phyloP scores from a whole-genome alignment of 495 filamentous ascomycete species.

The Hypoxylon fragiforme region DNA sequence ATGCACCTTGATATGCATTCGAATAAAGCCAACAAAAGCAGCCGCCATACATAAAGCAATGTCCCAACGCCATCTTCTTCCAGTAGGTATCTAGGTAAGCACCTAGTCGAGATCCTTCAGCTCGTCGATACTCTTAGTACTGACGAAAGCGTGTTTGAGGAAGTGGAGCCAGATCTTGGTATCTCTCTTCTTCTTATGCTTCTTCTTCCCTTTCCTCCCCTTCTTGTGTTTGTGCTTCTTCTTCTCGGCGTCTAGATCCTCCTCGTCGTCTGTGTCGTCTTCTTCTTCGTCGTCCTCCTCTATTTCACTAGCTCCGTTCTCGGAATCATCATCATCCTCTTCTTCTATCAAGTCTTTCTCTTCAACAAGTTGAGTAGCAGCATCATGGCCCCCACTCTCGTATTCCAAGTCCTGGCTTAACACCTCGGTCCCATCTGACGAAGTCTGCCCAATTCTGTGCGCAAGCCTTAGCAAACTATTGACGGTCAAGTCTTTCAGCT shows the following conservation, averaged over 20 bases:
- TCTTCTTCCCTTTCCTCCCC: constrained; percentile 47
- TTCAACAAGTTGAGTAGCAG: no score
- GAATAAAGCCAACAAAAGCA: no score
- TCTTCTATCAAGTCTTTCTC: no score
- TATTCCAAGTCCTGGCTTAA: constrained; percentile 10
- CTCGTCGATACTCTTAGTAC: constrained; percentile 65
- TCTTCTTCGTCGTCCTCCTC: constrained; percentile 30
- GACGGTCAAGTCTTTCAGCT: constrained; percentile 82
- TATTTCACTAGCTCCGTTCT: constrained; percentile 27
- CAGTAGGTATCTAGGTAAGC: neutral
- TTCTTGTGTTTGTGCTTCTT: constrained; percentile 39
- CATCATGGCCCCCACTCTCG: constrained; percentile 20
- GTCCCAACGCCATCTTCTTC: no score
- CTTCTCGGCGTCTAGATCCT: constrained; percentile 37
- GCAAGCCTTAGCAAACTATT: constrained; percentile 79
- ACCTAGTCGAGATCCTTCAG: constrained; percentile 45
- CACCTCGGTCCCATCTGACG: neutral
- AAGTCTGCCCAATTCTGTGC: constrained; percentile 65
- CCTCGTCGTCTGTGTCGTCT: constrained; percentile 39
- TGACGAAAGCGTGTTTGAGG: constrained; percentile 76
- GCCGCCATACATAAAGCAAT: no score
- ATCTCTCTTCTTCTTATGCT: constrained; percentile 51
- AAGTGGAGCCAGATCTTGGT: constrained; percentile 76
- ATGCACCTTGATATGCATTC: no score
- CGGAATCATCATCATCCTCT: constrained; percentile 19